Conservation (phyloP, 345 rosid genomes). For the Eucalyptus fibrosa region DNA sequence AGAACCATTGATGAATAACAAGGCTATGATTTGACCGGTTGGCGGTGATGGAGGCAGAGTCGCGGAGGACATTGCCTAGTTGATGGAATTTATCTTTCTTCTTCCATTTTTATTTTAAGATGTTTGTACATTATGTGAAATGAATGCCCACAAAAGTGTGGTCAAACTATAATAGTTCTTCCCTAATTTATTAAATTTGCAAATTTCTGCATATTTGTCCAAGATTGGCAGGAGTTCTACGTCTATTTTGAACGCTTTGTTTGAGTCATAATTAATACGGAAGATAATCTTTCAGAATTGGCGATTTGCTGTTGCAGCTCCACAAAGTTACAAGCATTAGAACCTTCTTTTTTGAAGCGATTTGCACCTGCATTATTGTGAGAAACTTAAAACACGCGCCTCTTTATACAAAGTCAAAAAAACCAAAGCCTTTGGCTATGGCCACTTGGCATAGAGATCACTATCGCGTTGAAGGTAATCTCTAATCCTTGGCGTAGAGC, state of each 20-base stretch:
- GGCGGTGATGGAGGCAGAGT: not conserved
- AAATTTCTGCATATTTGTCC: not conserved
- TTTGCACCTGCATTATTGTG: not conserved
- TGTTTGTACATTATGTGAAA: not conserved
- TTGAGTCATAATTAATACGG: not conserved
- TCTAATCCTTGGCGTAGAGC: not conserved
- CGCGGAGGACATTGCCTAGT: not conserved
- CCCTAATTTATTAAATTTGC: no score
- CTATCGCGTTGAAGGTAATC: not conserved
- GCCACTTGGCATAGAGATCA: not conserved
- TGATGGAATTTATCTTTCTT: no score
- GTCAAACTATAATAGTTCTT: no score
- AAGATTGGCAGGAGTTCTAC: not conserved
- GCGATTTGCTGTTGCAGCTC: no score
- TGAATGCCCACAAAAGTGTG: no score
- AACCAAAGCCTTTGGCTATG: not conserved
- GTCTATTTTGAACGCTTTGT: not conserved
- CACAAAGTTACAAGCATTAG: not conserved
- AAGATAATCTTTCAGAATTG: not conserved
- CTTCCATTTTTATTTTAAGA: rapidly evolving
- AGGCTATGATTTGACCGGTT: rapidly evolving
- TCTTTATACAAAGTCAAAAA: not conserved
- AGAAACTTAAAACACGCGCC: not conserved
- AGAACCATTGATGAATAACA: not conserved
- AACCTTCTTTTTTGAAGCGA: no score